Evolutionary conservation across 495 filamentous ascomycete genomes (phyloP).

Genomic region (Aspergillus incahuasiensis): DNA sequence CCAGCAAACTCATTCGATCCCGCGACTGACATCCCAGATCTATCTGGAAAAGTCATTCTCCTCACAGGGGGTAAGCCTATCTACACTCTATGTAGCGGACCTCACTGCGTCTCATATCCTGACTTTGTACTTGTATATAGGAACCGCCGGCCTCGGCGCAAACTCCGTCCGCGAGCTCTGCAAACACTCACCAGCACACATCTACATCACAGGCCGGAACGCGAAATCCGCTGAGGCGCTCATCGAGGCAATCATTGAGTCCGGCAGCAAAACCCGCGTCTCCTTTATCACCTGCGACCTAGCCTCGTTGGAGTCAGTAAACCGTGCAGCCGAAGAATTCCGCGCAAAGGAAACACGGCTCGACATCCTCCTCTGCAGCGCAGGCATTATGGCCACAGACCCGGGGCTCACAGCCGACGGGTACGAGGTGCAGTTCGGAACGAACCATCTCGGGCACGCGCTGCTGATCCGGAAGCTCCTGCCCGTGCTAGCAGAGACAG

Average conservation of each 20-base stretch:
- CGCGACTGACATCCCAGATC: not conserved
- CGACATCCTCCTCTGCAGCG: not conserved
- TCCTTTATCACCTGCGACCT: constrained; percentile 26
- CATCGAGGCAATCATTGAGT: not conserved
- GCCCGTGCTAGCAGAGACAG: constrained; percentile 36
- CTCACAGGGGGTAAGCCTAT: constrained; percentile 49
- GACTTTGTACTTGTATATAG: not conserved
- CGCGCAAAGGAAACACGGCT: not conserved
- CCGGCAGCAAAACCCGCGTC: not conserved
- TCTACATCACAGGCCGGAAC: constrained; percentile 31
- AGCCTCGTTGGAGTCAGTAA: constrained; percentile 40
- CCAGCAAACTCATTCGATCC: no score
- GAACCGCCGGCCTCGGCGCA: constrained; percentile 54
- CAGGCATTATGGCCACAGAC: not conserved
- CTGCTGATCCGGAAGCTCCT: constrained; percentile 57
- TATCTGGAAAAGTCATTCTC: constrained; percentile 50
- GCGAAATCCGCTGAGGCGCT: no score
- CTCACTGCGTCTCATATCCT: no score
- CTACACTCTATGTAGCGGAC: no score
- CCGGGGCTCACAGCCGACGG: constrained; percentile 33
- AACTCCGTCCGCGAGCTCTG: constrained; percentile 48
- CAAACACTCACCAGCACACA: constrained; percentile 48
- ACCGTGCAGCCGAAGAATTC: constrained; percentile 33
- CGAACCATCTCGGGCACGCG: constrained; percentile 65
- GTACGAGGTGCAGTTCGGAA: constrained; percentile 65